phyloP scores from a whole-genome alignment of 306 rosid genomes.

The Quercus mongolica region DNA sequence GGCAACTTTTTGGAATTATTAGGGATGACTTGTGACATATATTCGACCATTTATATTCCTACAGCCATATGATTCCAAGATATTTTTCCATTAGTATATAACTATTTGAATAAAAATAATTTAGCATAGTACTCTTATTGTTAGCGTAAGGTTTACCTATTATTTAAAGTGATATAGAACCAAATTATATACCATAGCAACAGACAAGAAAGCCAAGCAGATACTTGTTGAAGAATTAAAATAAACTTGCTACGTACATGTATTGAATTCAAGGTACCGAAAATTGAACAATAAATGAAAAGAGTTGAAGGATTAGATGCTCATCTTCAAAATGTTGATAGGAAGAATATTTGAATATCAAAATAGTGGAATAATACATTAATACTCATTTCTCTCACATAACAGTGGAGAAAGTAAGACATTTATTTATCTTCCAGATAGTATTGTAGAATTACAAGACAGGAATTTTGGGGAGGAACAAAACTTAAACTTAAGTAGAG shows the following conservation, averaged over 20 bases:
- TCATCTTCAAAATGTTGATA: not conserved
- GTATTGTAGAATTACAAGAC: too few species aligned
- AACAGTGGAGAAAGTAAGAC: too few species aligned
- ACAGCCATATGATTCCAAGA: not conserved
- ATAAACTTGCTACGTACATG: not conserved
- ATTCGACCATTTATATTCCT: not conserved
- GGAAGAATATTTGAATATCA: not conserved
- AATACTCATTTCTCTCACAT: too few species aligned
- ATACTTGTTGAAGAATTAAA: not conserved
- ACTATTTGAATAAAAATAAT: not conserved
- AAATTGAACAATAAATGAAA: not conserved
- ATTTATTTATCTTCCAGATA: too few species aligned
- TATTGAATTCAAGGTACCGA: not conserved
- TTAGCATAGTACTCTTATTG: not conserved
- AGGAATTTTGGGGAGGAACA: too few species aligned
- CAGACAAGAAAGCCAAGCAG: not conserved
- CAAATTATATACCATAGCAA: too few species aligned
- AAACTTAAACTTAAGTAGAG: too few species aligned
- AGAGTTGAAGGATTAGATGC: not conserved
- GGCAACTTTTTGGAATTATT: not conserved
- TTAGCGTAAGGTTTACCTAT: not conserved
- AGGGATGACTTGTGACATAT: not conserved
- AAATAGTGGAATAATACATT: not conserved
- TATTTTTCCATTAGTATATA: not conserved
- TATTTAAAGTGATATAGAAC: not conserved